These are phyloP conservation scores for Albatrellus sp. DNA, from an alignment of 1,284 basidiomycete genomes.

Conservation along the genomic window DNA sequence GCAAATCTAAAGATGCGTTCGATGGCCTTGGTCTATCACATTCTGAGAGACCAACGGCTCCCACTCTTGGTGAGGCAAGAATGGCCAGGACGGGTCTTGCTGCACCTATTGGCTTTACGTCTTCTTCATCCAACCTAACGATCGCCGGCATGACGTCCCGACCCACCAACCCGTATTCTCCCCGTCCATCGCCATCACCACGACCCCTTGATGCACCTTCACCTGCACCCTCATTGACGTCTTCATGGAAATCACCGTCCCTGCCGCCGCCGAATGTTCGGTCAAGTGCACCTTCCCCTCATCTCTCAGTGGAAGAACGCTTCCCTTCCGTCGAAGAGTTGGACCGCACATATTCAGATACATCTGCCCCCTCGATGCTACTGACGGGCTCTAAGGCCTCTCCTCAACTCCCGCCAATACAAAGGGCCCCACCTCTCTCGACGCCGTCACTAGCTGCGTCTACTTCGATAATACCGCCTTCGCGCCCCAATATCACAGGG, in stretches of 20 bases:
- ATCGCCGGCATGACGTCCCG: conserved; percentile 14
- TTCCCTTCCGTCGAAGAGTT: conserved; percentile 73
- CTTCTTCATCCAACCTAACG: conserved; percentile 3
- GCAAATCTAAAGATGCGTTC: conserved; percentile 56
- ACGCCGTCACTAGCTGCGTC: background rate
- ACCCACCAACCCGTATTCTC: conserved; percentile 29
- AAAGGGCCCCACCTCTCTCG: background rate
- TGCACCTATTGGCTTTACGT: conserved; percentile 11
- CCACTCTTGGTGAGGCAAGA: conserved; percentile 65
- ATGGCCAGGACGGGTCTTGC: conserved; percentile 57
- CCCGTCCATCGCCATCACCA: conserved; percentile 25
- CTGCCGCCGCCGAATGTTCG: conserved; percentile 10
- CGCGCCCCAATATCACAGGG: conserved; percentile 2
- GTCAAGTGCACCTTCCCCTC: conserved; percentile 18
- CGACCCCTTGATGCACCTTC: conserved; percentile 15
- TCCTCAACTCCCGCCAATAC: conserved; percentile 4
- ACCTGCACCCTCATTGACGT: conserved; percentile 13
- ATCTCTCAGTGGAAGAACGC: conserved; percentile 45
- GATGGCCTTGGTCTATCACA: conserved; percentile 52
- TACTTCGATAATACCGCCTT: too few species aligned
- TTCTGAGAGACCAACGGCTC: conserved; percentile 32
- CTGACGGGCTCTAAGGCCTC: conserved; percentile 13
- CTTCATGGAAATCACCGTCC: conserved; percentile 11
- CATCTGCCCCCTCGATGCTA: conserved; percentile 23
- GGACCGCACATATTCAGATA: conserved; percentile 29